Evolutionary conservation across 441 rosid species (phyloP), one percentile per base, ranked within the genome.

Genomic region (Adansonia gregorii): DNA sequence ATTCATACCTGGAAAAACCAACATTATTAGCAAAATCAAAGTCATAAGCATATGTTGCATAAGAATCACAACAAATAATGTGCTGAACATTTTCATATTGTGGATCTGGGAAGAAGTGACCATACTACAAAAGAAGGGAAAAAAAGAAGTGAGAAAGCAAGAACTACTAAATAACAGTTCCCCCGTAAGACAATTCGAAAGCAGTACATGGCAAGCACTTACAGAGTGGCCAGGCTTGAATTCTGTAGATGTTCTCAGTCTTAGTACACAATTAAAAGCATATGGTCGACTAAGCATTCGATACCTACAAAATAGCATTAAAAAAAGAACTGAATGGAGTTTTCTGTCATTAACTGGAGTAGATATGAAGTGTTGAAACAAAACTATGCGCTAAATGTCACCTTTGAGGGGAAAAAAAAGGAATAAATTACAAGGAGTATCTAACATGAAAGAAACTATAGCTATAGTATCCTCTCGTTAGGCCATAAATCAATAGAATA

Each of bases 41-140:
- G 87, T 96, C 99, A 84, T 96, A 96, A 46, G 95, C 97, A 84
- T 91, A 96, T 39, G 99, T 92, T 68, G 98, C 98, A 89, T 87
- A 87, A 73, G 98, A 94, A 88, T 96, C 99, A 66, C 99, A 96
- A 78, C 98, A 94, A 72, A 94, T 94, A 79, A 96, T 92, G 85
- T 94, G 99, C 70, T 96, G 99, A 81, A 96, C 97, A 82, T 96
- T 93, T 86, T 94, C 98, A 81, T 96, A 96, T 70, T 94, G 99
- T 12, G 98, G 99, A 87, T 96, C 98, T 3, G 96, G 95, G 80
- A 93, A 96, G 93, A 94, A 96, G 91, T 96, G 98, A 58, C 99
- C 98, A 82, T 86, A 96, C 99, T 96, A 93, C 90, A 87, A 84
- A 65, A 75, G 48, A 73, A 41, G 39, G 65, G 15, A 10, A 19